phyloP scores from a whole-genome alignment of 164 flowering plant species.

The Hamamelis virginiana region DNA sequence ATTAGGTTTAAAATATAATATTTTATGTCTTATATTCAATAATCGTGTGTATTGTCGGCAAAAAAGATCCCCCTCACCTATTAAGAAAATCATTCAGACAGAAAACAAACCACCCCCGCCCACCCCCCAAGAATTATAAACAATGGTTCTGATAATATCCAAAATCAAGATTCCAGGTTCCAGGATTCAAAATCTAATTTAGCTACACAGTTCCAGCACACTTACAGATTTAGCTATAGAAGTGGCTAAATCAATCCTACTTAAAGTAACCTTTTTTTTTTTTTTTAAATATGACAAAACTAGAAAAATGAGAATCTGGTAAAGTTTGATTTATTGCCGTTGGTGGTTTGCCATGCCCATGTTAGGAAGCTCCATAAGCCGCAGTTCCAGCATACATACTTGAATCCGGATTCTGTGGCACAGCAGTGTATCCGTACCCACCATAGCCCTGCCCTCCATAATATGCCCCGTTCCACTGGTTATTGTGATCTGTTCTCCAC shows the following conservation, averaged over 20 bases:
- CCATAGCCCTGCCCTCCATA: slow-evolving; percentile 38
- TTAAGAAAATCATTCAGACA: too few relatives aligned
- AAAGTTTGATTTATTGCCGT: slow-evolving; percentile 23
- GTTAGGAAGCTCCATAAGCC: slow-evolving; percentile 40
- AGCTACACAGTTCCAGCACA: slow-evolving; percentile 28
- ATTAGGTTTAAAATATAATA: too few relatives aligned
- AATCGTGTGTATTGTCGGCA: too few relatives aligned
- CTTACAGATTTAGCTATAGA: slow-evolving; percentile 12
- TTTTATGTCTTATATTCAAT: too few relatives aligned
- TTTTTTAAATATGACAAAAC: not conserved
- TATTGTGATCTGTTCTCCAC: slow-evolving; percentile 35
- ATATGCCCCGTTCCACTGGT: slow-evolving; percentile 57
- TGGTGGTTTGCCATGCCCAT: slow-evolving; percentile 17
- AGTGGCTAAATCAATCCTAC: slow-evolving; percentile 8
- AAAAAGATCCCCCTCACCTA: too few relatives aligned
- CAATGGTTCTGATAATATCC: too few relatives aligned
- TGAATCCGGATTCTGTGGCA: slow-evolving; percentile 33
- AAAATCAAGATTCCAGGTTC: too few relatives aligned
- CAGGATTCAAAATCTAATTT: slow-evolving; percentile 15
- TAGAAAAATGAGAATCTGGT: slow-evolving; percentile 1
- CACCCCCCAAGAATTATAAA: too few relatives aligned
- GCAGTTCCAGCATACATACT: slow-evolving; percentile 39
- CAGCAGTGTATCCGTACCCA: slow-evolving; percentile 39
- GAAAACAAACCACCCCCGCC: too few relatives aligned
- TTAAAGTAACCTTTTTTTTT: not conserved